Evolutionary conservation across 2,329 filamentous ascomycete genomes (phyloP), one percentile per base, ranked within the genome.

Genomic region (Gyromitra esculenta): DNA sequence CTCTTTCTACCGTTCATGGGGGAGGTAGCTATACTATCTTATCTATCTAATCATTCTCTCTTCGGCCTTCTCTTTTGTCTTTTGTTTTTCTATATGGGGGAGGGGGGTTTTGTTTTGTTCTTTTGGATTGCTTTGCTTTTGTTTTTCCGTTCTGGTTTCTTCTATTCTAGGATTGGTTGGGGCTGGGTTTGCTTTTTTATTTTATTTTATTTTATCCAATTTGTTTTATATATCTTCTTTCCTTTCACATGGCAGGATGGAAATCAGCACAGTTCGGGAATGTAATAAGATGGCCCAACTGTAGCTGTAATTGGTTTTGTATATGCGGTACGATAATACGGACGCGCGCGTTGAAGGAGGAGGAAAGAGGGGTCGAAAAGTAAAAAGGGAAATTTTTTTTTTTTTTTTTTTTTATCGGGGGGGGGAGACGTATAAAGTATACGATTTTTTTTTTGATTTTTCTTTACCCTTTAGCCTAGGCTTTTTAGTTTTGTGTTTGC

Each of bases 41-140:
- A 62, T 76, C 43, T 69, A 68, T 66, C 39, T 71, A 73, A 72
- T 64, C 64, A 67, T 57, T 54, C 39, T 45, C 65, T 68, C 31
- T 56, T 18, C 18, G 31, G 65, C 25, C 2, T 52, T 50, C 48
- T 45, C 73, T 73, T 76, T 54, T 64, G 73, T 74, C 45, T 52
- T 43, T 37, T 39, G 52, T 68, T 52, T 52, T 72, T 66, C 37
- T 35, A 62, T 73, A 52, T 25, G 43, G 35, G 41, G n/a, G 48
- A 9, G 45, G 50, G 73, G 35, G 11, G 18, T 39, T 67, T 67
- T 71, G 37, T 57, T 18, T 13, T 54, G n/a, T 54, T 57, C 56
- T 39, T 43, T 68, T 31, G 25, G 25, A 31, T 31, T 31, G 25
- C 25, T 31, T 31, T 31, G 25, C 31, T 72, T 18, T 71, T 74